Evolutionary conservation across 805 yeast genomes (phyloP), one percentile per base, ranked within the genome.

Genomic region (Metschnikowia bowlesiae): DNA sequence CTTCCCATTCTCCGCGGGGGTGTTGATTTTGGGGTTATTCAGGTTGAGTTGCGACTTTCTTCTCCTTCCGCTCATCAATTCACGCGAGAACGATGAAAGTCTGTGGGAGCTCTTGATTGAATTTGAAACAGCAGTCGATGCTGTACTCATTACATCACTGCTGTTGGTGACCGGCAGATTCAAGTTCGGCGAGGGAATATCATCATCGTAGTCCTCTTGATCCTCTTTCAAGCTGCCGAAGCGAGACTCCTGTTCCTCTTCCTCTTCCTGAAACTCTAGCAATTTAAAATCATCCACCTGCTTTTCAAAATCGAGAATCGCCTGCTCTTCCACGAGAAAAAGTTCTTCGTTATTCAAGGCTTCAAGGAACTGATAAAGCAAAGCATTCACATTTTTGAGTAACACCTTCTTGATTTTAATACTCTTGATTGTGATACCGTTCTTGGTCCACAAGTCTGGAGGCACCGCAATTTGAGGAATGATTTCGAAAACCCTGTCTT

Each of bases 401-500:
- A 73, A 51, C 13, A 65, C 53, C 22, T 61, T 62, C 53, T 73
- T 73, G 38, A 68, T 58, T 45, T 62, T 66, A 46, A 62, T 53
- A 48, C 70, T 68, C 34, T 62, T 60, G 44, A 73, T 60, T 13
- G 51, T 49, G 8, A 71, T 60, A 9, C 66, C 68, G 18, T 66
- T 67, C 32, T 56, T 53, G 31, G 67, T 56, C 78, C 78, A 73
- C 22, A 70, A 51, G 52, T 73, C 75, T 22, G 49, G 49, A 4
- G 78, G 76, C 9, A 73, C 58, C 2, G 58, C 55, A 2, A 73
- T 58, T 36, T 63, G 67, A 28, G 73, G 71, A 35, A 73, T 50
- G 14, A 70, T 56, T 41, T 70, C 75, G 13, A 53, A 50, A 6
- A 31, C 41, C 34, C 38, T 14, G 30, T n/a, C 42, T 44, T 31